Evolutionary conservation across 805 yeast genomes (phyloP), one percentile per base, ranked within the genome.

Genomic region (Yarrowia divulgata): DNA sequence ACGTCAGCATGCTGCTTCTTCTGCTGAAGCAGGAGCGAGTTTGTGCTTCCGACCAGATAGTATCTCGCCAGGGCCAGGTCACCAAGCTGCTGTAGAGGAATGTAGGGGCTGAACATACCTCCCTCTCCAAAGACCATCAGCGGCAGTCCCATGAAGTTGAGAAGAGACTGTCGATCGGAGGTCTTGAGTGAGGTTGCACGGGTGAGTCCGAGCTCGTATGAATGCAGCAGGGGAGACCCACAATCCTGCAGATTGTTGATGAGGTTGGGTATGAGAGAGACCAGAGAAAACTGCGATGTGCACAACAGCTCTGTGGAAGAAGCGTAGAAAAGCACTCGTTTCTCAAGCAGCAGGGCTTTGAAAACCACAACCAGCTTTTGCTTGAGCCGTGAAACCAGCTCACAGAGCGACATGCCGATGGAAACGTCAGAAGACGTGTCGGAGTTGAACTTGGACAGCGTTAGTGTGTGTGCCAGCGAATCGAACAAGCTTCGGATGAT

Each of bases 41-140:
- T 95, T 5, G 98, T 93, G 50, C 96, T 88, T 0, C 99, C 99
- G 62, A 91, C 85, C 75, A 91, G 80, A 73, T 87, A 95, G 75
- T 87, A 87, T 43, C 83, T 80, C 0, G 93, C 84, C 1, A 81
- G 80, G 23, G 84, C 83, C 67, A 95, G 81, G 73, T 90, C 93
- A 67, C 90, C 90, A 69, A 94, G 80, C 75, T 94, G 98, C 77
- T 94, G 99, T 69, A 95, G 80, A 0, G 98, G 97, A n/a, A 93
- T 83, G 79, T 94, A 95, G 1, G 99, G 98, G 73, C 90, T 89
- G 83, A 96, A 93, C 70, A 94, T 83, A 1, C 96, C 93, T 54
- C 96, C 96, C 73, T 86, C 85, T 63, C 92, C 92, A 78, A 95
- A 95, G 1, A 93, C 78, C 73, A 90, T 93, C 63, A 95, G 80